phyloP scores from a whole-genome alignment of 75 land plant genomes.

The Sequoia sempervirens region DNA sequence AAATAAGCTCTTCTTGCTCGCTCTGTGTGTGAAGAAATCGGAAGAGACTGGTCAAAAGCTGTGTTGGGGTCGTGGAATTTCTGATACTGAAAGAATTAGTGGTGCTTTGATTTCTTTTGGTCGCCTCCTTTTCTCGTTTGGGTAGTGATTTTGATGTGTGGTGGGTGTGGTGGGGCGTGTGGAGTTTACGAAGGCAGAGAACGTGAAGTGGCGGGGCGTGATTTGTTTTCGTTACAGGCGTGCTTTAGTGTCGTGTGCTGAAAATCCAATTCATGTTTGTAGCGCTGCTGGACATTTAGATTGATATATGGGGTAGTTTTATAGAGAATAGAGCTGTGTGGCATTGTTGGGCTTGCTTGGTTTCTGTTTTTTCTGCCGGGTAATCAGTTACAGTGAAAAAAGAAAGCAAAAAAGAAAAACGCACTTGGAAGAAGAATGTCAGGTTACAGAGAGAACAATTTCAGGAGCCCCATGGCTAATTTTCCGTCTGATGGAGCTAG shows the following conservation, averaged over 20 bases:
- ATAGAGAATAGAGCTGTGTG: not conserved
- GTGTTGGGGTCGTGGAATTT: constrained; percentile 4
- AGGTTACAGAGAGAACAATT: not conserved
- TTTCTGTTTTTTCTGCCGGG: not conserved
- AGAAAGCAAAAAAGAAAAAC: not conserved
- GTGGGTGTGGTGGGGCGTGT: not conserved
- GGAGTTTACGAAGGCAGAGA: not conserved
- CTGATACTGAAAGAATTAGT: not conserved
- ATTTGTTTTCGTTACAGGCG: not conserved
- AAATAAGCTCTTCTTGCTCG: not conserved
- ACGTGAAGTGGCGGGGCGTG: not conserved
- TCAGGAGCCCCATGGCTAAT: not conserved
- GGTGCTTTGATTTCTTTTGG: not conserved
- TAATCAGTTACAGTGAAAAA: not conserved
- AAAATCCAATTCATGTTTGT: not conserved
- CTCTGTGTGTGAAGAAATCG: not conserved
- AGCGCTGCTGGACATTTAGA: not conserved
- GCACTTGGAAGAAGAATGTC: not conserved
- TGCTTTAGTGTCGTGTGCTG: not conserved
- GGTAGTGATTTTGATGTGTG: not conserved
- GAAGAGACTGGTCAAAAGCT: not conserved
- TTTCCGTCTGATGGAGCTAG: not conserved
- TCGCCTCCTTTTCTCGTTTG: not conserved
- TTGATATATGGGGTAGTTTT: constrained; percentile 6
- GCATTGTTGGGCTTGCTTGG: not conserved